Percentiles rank a stretch among this genome's conserved stretches.
Evolutionary conservation across 768 basidiomycete genomes (phyloP).

Genomic region (Suillus weaverae): DNA sequence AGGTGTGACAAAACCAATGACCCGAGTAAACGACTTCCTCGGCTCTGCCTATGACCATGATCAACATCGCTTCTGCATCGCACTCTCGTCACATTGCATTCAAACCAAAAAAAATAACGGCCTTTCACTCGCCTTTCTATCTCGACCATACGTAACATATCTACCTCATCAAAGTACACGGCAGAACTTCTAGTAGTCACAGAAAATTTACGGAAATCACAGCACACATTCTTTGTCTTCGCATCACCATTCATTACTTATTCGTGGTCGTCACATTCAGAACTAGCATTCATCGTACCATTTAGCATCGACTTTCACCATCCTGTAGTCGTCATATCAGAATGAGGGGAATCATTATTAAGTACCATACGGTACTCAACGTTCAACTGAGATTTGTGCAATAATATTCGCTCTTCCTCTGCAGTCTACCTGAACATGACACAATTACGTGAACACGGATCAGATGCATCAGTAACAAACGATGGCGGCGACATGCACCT

Average conservation of each 20-base stretch:
- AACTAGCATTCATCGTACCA: conserved; percentile 27
- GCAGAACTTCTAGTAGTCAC: conserved; percentile 21
- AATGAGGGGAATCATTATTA: conserved; percentile 14
- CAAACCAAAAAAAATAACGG: conserved; percentile 26
- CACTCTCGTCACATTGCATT: conserved; percentile 17
- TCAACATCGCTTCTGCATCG: conserved; percentile 20
- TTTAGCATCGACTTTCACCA: conserved; percentile 19
- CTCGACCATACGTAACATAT: conserved; percentile 35
- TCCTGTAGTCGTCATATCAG: conserved; percentile 15
- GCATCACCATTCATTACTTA: conserved; percentile 37
- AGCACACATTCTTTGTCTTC: conserved; percentile 25
- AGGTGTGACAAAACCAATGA: conserved; percentile 14
- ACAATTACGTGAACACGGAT: neutral
- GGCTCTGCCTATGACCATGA: conserved; percentile 25
- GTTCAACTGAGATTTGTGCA: neutral
- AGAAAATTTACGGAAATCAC: conserved; percentile 36
- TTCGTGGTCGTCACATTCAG: conserved; percentile 22
- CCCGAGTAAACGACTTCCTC: conserved; percentile 17
- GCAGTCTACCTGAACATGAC: neutral
- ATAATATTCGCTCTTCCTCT: neutral
- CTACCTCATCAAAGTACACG: conserved; percentile 35
- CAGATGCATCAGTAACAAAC: too few relatives aligned
- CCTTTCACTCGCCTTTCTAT: conserved; percentile 26
- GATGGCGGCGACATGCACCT: neutral
- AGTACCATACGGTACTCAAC: conserved; percentile 8